Percentiles rank a stretch among this genome's conserved stretches.
Evolutionary conservation across 2,329 filamentous ascomycete genomes (phyloP).

Genomic region (Fulvia fulva): DNA sequence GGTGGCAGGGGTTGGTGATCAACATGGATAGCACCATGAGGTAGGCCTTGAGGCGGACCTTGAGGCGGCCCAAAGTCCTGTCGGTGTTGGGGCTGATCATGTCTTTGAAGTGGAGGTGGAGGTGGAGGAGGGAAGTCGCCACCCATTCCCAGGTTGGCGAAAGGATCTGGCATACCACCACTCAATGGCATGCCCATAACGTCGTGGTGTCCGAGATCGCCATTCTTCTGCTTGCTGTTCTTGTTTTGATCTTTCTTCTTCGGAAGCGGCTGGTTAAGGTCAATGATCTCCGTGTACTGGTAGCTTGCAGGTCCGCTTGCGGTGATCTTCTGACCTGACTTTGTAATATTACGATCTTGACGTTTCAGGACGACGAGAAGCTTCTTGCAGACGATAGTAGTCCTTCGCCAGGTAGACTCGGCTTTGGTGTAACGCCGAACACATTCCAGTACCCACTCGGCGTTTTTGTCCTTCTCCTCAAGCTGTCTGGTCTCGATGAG

Average conservation of each 20-base stretch:
- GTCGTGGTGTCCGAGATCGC: not conserved
- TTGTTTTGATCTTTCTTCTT: not conserved
- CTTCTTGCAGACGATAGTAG: not conserved
- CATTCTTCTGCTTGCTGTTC: not conserved
- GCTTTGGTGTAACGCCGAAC: not conserved
- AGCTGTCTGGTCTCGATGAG: constrained; percentile 1
- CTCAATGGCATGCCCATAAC: not conserved
- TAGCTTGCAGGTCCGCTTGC: not conserved
- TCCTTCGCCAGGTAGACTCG: not conserved
- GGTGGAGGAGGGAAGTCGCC: not conserved
- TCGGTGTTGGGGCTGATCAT: not conserved
- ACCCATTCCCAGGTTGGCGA: not conserved
- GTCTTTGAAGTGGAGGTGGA: not conserved
- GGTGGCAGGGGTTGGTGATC: not conserved
- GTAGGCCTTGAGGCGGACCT: not conserved
- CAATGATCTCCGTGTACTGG: constrained; percentile 6
- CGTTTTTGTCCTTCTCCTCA: constrained; percentile 6
- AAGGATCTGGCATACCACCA: constrained; percentile 1
- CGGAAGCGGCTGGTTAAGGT: not conserved
- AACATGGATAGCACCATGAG: not conserved
- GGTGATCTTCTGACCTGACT: not conserved
- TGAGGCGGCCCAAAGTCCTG: not conserved
- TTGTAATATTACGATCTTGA: constrained; percentile 4
- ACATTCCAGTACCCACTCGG: constrained; percentile 7
- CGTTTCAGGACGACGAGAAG: constrained; percentile 5